A percentile compares a stretch with the other conserved stretches of the same genome.
phyloP scores from a whole-genome alignment of 768 basidiomycete species.

The Pleurotus ostreatus region DNA sequence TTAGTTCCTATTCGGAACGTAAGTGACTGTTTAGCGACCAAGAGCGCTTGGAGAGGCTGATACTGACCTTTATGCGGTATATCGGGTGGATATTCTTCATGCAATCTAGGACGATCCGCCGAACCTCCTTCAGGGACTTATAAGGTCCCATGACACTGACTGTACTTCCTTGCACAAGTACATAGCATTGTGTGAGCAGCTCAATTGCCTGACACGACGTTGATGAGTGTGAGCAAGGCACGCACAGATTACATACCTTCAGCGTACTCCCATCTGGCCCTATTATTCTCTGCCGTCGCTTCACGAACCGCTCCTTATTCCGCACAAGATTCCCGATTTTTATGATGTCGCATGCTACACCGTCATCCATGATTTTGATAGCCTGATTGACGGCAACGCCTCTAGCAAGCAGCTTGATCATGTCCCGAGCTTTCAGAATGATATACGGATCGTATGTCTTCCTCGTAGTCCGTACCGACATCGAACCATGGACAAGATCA shows the following conservation, averaged over 20 bases:
- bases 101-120: conserved; percentile 95
- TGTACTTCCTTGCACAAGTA: conserved; percentile 96
- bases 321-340: conserved; percentile 93
- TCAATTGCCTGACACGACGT: conserved; percentile 77
- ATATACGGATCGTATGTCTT: conserved; percentile 98
- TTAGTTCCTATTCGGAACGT: conserved; percentile 67
- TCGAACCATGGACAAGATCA: conserved; percentile 93
- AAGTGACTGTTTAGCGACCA: conserved; percentile 4
- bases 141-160: conserved; percentile 98
- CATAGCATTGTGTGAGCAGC: conserved; percentile 92
- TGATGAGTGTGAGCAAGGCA: no score
- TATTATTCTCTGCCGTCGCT: conserved; percentile 92
- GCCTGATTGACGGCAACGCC: conserved; percentile 86
- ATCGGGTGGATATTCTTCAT: conserved; percentile 99
- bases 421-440: conserved; percentile 91
- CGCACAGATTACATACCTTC: conserved; percentile 55
- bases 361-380: conserved; percentile 86
- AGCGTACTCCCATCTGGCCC: conserved; percentile 96
- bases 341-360: conserved; percentile 92
- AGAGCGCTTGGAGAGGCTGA: neutral
- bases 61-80: conserved; percentile 88
- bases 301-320: conserved; percentile 96
- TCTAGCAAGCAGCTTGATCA: conserved; percentile 92
- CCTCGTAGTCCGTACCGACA: conserved; percentile 95
- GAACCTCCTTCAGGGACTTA: conserved; percentile 93